Evolutionary conservation across 108 stramenopile species (phyloP), one percentile per base, ranked within the genome.

Genomic region (Bacterosira constricta): DNA sequence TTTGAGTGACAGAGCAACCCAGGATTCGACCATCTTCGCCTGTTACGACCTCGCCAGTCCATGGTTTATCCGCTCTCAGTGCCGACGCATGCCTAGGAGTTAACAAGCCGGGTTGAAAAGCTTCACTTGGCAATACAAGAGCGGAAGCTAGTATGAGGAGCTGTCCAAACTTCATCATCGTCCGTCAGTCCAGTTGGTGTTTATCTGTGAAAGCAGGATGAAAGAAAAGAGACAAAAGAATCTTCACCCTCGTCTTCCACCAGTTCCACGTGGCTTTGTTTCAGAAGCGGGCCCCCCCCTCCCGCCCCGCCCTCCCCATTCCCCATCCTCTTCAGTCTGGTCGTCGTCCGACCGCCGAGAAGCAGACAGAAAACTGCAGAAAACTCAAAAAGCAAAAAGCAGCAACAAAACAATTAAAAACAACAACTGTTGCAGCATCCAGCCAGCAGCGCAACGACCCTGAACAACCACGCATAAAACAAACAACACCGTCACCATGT

Each of bases 11-110:
- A 12, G 68, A 73, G 36, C 90, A 88, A 13, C 90, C 90, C 23
- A 69, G 68, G 21, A 91, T 89, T 6, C 50, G 49, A 39, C 90
- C 90, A 72, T 82, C 80, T 17, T 55, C 41, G 7, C 46, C 58
- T 25, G 81, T 83, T 50, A 76, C 88, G 9, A 91, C 85, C 52
- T 87, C 85, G 11, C 90, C 90, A 47, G 70, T 66, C 90, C 90
- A 88, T 72, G 36, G 63, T 20, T 64, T 75, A n/a, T 23, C 57
- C 47, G 45, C 69, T 30, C 63, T 64, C 63, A 64, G 47, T 54
- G 18, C 53, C 53, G 13, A 32, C 27, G 12, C 1, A n/a, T 34
- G 53, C 27, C 31, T 25, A n/a, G 35, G 35, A 17, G 13, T 34
- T n/a, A n/a, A n/a, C n/a, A n/a, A n/a, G 13, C 32, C 21, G 20